Percentiles rank a stretch among this genome's conserved stretches.
Evolutionary conservation across 1,284 basidiomycete genomes (phyloP).

Genomic region (Golubevia sp.): DNA sequence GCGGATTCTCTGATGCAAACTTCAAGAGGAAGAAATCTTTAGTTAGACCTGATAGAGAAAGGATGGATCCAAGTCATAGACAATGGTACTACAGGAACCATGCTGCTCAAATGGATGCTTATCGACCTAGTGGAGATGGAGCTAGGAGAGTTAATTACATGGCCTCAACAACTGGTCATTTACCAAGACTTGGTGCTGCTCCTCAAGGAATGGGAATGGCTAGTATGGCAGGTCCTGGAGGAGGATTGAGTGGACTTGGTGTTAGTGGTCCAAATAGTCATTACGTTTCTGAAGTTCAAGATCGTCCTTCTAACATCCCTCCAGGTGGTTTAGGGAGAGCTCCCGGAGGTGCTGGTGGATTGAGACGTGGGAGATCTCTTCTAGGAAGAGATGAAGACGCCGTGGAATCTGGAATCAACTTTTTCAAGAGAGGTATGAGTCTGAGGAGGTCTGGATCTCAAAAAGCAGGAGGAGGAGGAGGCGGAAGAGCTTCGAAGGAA

Average conservation of each 20-base stretch:
- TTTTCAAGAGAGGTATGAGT: constrained; percentile 57
- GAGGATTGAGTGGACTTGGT: constrained; percentile 56
- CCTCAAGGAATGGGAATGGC: constrained; percentile 32
- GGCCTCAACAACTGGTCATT: constrained; percentile 55
- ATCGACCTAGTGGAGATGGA: constrained; percentile 21
- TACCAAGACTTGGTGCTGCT: constrained; percentile 56
- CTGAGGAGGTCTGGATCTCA: constrained; percentile 38
- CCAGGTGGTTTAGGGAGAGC: constrained; percentile 41
- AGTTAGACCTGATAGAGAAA: constrained; percentile 57
- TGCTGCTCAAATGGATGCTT: constrained; percentile 55
- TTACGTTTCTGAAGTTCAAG: constrained; percentile 5
- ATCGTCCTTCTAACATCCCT: constrained; percentile 26
- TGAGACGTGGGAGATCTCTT: constrained; percentile 58
- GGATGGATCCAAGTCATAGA: constrained; percentile 56
- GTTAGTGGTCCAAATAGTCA: constrained; percentile 15
- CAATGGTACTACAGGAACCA: constrained; percentile 62
- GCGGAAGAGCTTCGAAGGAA: constrained; percentile 27
- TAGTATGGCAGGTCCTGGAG: constrained; percentile 47
- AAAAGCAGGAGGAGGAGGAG: no score
- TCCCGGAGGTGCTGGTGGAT: constrained; percentile 10
- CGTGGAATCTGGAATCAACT: constrained; percentile 56
- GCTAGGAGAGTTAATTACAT: constrained; percentile 49
- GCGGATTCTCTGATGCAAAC: constrained; percentile 19
- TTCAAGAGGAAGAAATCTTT: constrained; percentile 57
- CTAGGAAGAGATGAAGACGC: constrained; percentile 58